A percentile compares a stretch with the other conserved stretches of the same genome.
These are phyloP conservation scores for Phytopythium aichiense DNA, from an alignment of 352 stramenopile species.

Conservation along the genomic window DNA sequence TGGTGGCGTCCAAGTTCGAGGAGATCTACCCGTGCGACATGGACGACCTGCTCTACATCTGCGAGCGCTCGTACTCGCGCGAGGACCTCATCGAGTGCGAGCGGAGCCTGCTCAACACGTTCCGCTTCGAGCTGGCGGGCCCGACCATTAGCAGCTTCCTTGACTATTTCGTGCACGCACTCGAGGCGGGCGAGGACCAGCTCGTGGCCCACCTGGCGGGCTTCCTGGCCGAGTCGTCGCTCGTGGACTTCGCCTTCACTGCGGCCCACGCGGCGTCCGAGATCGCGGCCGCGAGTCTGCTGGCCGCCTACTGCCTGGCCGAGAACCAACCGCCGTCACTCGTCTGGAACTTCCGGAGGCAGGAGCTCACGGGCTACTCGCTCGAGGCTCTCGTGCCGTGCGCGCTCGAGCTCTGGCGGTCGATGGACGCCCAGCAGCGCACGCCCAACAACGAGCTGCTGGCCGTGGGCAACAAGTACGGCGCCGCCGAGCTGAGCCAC, in stretches of 20 bases:
- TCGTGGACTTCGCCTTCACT: slow-evolving; percentile 52
- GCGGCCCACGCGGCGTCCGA: slow-evolving; percentile 45
- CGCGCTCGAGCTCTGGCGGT: slow-evolving; percentile 25
- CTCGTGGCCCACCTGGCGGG: slow-evolving; percentile 36
- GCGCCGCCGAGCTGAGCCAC: slow-evolving; percentile 27
- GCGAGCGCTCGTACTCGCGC: slow-evolving; percentile 94
- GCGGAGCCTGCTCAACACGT: slow-evolving; percentile 92
- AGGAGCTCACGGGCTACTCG: slow-evolving; percentile 43
- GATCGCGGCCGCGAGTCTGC: slow-evolving; percentile 41
- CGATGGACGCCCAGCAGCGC: slow-evolving; percentile 23
- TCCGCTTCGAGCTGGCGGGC: slow-evolving; percentile 96
- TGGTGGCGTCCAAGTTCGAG: slow-evolving; percentile 99
- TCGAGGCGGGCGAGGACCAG: slow-evolving; percentile 31
- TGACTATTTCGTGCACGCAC: slow-evolving; percentile 90
- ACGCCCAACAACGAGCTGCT: slow-evolving; percentile 20
- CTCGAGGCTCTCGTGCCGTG: slow-evolving; percentile 38
- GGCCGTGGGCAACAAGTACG: slow-evolving; percentile 42
- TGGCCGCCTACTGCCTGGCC: slow-evolving; percentile 45
- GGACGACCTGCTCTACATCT: slow-evolving; percentile 97
- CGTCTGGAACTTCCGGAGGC: slow-evolving; percentile 37
- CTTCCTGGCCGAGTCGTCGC: slow-evolving; percentile 56
- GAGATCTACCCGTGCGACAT: slow-evolving; percentile 98
- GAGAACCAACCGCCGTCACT: slow-evolving; percentile 35
- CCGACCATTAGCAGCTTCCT: slow-evolving; percentile 95
- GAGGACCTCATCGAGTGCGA: slow-evolving; percentile 84